A percentile compares a stretch with the other conserved stretches of the same genome.
Conservation (phyloP, 768 basidiomycete species). For the Suillus alpinus region DNA sequence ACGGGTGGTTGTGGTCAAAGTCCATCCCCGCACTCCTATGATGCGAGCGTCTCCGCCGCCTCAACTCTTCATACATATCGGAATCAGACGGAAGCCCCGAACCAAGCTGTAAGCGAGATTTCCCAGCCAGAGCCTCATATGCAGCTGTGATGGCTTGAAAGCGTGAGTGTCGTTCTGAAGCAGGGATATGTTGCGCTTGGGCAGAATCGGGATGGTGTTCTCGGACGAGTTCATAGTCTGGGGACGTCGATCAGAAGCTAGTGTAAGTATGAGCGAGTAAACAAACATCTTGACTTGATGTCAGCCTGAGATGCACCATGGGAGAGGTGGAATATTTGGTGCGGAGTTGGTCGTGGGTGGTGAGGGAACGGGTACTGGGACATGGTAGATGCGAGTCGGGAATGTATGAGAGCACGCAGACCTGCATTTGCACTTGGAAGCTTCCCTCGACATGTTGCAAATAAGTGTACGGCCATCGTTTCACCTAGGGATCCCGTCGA, state of each 20-base stretch:
- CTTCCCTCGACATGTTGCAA: not conserved
- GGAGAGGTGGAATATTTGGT: slow-evolving; percentile 73
- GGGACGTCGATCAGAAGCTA: not conserved
- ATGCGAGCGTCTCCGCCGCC: slow-evolving; percentile 43
- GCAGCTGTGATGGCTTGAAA: slow-evolving; percentile 67
- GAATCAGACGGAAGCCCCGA: slow-evolving; percentile 15
- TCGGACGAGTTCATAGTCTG: slow-evolving; percentile 75
- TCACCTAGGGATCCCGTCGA: too few relatives aligned
- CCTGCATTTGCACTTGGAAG: not conserved
- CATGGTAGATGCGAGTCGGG: slow-evolving; percentile 12
- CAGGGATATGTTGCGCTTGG: slow-evolving; percentile 37
- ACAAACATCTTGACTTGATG: slow-evolving; percentile 68
- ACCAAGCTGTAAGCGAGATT: slow-evolving; percentile 15
- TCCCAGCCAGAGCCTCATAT: slow-evolving; percentile 55
- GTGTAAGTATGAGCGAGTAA: not conserved
- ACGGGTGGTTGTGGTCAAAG: slow-evolving; percentile 30
- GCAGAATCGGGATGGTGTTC: slow-evolving; percentile 70
- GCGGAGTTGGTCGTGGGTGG: slow-evolving; percentile 53
- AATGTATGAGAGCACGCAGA: not conserved
- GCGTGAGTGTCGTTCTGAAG: slow-evolving; percentile 48
- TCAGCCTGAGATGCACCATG: slow-evolving; percentile 51
- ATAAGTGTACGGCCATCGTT: not conserved
- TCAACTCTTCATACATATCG: slow-evolving; percentile 52
- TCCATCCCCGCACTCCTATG: slow-evolving; percentile 9
- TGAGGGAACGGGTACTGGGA: slow-evolving; percentile 48